Evolutionary conservation across 208 protist species (phyloP).

Genomic region (Herpetomonas tarakana): DNA sequence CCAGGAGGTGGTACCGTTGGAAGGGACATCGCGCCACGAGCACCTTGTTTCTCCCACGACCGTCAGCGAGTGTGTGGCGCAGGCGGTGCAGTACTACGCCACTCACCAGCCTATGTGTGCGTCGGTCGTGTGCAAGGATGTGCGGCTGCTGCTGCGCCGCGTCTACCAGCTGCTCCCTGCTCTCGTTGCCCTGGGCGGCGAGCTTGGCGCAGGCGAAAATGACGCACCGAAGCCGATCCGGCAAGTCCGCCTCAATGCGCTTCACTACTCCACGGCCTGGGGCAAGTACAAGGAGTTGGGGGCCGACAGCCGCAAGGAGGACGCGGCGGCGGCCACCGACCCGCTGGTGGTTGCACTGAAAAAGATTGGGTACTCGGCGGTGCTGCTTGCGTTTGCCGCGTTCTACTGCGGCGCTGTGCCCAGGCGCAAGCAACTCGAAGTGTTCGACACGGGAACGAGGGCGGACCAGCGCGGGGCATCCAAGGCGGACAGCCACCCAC

Average conservation of each 20-base stretch:
- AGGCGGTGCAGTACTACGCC: slow-evolving; percentile 62
- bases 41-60: not conserved
- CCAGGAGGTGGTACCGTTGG: too few species aligned
- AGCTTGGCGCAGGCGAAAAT: not conserved
- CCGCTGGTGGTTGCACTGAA: slow-evolving; percentile 55
- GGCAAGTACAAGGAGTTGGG: slow-evolving; percentile 10
- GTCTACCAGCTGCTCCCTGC: slow-evolving; percentile 57
- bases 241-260: slow-evolving; percentile 39
- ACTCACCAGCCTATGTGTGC: slow-evolving; percentile 72
- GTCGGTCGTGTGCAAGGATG: slow-evolving; percentile 54
- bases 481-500: slow-evolving; percentile 16
- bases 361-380: slow-evolving; percentile 61
- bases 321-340: slow-evolving; percentile 8
- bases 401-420: slow-evolving; percentile 84
- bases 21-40: too few species aligned
- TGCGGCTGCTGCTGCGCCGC: slow-evolving; percentile 57
- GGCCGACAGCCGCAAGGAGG: not conserved
- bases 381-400: slow-evolving; percentile 69
- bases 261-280: slow-evolving; percentile 67
- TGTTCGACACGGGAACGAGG: slow-evolving; percentile 28
- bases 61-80: not conserved
- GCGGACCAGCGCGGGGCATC: slow-evolving; percentile 7
- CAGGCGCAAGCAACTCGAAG: slow-evolving; percentile 48
- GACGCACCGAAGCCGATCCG: not conserved
- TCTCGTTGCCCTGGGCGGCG: slow-evolving; percentile 17